Conservation (phyloP, 371 early-diverging fungal species). For the Zopfochytrium polystomum region DNA sequence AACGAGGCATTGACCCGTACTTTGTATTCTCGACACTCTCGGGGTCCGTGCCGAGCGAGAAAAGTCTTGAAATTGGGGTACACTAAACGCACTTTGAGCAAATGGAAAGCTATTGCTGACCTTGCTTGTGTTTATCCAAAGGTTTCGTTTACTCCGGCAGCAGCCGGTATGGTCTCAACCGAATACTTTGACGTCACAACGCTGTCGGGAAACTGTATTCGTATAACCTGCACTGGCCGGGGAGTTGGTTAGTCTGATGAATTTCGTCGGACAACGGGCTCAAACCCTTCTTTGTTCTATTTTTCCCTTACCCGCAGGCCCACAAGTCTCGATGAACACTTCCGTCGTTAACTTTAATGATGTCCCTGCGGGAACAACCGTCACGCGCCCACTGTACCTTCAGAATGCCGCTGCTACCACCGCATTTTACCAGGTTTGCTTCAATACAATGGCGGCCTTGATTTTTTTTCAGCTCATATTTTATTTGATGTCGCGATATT, state of each 20-base stretch:
- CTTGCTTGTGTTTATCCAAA: no score
- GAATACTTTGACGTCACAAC: constrained; percentile 51
- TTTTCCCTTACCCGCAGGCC: constrained; percentile 36
- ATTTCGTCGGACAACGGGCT: neutral
- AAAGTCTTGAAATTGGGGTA: constrained; percentile 36
- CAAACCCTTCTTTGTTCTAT: no score
- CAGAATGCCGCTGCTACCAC: constrained; percentile 34
- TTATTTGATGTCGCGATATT: neutral
- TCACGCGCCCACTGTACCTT: constrained; percentile 40
- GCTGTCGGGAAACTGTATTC: constrained; percentile 45
- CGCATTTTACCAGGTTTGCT: constrained; percentile 44
- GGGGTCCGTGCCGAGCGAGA: constrained; percentile 34
- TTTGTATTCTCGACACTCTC: constrained; percentile 39
- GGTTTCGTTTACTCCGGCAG: constrained; percentile 45
- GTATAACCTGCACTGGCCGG: constrained; percentile 38
- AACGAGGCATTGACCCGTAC: constrained; percentile 40
- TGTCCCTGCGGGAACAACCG: constrained; percentile 29
- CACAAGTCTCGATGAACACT: constrained; percentile 38
- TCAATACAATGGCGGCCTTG: neutral
- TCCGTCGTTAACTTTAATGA: constrained; percentile 47
- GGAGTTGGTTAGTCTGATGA: constrained; percentile 32
- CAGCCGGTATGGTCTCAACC: constrained; percentile 44
- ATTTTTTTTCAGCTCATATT: neutral
- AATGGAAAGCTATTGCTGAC: no score
- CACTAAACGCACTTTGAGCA: neutral